Base-by-base conservation (phyloP, 345 rosid species). In the Aurinia saxatilis region DNA sequence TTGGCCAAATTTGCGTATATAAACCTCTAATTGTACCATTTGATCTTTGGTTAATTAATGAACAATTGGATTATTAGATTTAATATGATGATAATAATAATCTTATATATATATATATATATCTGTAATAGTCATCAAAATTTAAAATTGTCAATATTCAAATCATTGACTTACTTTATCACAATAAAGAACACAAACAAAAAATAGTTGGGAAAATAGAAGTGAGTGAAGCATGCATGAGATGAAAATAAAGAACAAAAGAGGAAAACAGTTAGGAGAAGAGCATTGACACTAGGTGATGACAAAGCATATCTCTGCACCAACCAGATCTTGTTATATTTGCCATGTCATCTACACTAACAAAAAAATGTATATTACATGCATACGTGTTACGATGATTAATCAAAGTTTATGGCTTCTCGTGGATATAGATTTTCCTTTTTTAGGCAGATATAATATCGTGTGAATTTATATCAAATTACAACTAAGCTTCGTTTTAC, bases 201-300 rank as follows among this genome's bases (percentile, higher is more conserved):
- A 17, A 19, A 13, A 40, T 59, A 41, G 42, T n/a, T 59, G 46
- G 52, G 60, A 23, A 50, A 68, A 59, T 41, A 23, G 6, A 58
- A 50, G 66, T 59, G 46, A 59, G 25, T 39, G 56, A 55, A 46
- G 66, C 66, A 68, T 59, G 72, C 72, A 68, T 68, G 72, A 68
- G 72, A 68, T 42, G 53, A 33, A 59, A 12, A 51, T 68, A 42
- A 59, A 68, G 36, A 57, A 38, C 23, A 59, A 29, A 59, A 27
- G 48, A 42, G 40, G 40, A 52, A 68, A 60, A 68, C 67, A 60
- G 73, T 68, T 68, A 37, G 71, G 63, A 15, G 53, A 60, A 60
- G 25, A 68, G 16, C 73, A 68, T 68, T 68, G 35, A 60, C 55
- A 60, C 1, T 9, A 25, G 27, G 67, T 35, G 73, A 68, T 60